These are phyloP conservation scores for Stenocarpella maydis DNA, from an alignment of 2,329 filamentous ascomycete species.

Conservation along the genomic window DNA sequence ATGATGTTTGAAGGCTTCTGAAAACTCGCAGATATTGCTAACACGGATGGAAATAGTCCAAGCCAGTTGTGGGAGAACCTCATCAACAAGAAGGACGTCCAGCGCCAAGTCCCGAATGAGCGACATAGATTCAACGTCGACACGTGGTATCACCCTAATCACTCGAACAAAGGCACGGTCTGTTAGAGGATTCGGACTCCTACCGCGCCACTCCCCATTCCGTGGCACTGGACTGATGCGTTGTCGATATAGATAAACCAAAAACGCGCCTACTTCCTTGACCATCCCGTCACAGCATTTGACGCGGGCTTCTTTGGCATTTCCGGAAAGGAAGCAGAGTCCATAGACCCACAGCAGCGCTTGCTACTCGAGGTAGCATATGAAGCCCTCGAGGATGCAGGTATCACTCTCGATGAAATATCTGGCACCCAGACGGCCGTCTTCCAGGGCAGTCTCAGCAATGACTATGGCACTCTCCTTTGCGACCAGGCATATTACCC, in stretches of 20 bases:
- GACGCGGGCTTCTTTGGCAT: slow-evolving; percentile 49
- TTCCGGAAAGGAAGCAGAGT: slow-evolving; percentile 45
- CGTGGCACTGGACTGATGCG: slow-evolving; percentile 12
- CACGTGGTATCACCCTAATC: slow-evolving; percentile 46
- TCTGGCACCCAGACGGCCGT: slow-evolving; percentile 44
- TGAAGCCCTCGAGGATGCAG: slow-evolving; percentile 46
- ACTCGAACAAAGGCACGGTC: slow-evolving; percentile 42
- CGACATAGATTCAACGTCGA: slow-evolving; percentile 43
- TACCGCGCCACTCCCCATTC: slow-evolving; percentile 39
- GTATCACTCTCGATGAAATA: slow-evolving; percentile 42
- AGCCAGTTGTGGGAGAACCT: slow-evolving; percentile 26
- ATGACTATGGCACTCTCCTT: slow-evolving; percentile 38
- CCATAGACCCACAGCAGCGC: slow-evolving; percentile 46
- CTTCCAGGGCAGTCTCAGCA: slow-evolving; percentile 41
- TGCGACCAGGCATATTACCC: slow-evolving; percentile 5
- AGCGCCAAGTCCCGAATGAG: slow-evolving; percentile 40
- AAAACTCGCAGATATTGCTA: not conserved
- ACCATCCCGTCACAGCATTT: slow-evolving; percentile 42
- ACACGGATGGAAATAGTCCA: not conserved
- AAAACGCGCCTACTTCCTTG: slow-evolving; percentile 44
- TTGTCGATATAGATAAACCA: not conserved
- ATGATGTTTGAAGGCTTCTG: no score
- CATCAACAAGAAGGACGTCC: slow-evolving; percentile 24
- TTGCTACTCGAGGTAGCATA: slow-evolving; percentile 45
- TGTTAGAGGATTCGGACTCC: not conserved